Evolutionary conservation across 257 asterid species (phyloP), one percentile per base, ranked within the genome.

Genomic region (Ehretia macrophylla): DNA sequence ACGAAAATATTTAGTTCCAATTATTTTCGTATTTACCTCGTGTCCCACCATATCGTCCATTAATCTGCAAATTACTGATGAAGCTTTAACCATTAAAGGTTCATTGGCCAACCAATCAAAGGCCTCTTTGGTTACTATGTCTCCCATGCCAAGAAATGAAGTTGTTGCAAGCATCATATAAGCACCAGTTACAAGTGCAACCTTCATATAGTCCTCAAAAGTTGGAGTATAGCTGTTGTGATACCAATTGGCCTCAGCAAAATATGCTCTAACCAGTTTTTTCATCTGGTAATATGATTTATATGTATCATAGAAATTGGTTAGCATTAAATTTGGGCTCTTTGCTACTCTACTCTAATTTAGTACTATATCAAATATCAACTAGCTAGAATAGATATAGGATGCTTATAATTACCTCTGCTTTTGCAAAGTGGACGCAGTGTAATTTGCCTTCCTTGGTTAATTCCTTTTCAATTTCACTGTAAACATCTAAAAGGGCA

Each of bases 141-240:
- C 48, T 51, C 48, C 61, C 74, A 72, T 70, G 32, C 74, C 79
- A 4, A 66, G 61, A 9, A 74, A 58, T 8, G 72, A 59, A 11
- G 70, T 35, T 0, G 64, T 22, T 0, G 68, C 51, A 1, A 69
- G n/a, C 68, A 63, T 59, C 32, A 52, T 16, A n/a, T 66, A 66
- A 42, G 14, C 72, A 1, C 55, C 0, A 0, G 75, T 32, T 0
- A 39, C 48, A 12, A 66, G 37, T 14, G 73, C 69, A 5, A 59
- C 60, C 16, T 79, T 54, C 72, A 79, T 56, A 27, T 72, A 65
- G 47, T 79, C 78, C n/a, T 79, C 72, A 4, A 49, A 12, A 0
- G 56, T 69, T n/a, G n/a, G 81, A 13, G 54, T 14, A 1, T 58
- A n/a, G 1, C 6, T 56, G 4, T 39, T 32, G 21, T 61, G 53